Conservation (phyloP, 2,329 filamentous ascomycete species). For the Colletotrichum sp. region DNA sequence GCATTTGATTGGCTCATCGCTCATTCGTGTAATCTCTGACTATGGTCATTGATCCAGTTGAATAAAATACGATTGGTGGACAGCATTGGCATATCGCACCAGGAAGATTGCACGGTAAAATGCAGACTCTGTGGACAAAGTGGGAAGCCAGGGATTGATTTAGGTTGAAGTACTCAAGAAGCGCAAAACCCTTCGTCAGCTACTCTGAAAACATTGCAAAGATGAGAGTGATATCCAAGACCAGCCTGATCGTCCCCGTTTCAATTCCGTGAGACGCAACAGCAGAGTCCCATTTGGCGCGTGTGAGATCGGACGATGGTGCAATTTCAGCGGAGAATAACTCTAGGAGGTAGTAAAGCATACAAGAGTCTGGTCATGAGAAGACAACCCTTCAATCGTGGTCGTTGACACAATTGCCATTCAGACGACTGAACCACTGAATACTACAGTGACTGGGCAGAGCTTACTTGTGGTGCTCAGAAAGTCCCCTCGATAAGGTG, state of each 20-base stretch:
- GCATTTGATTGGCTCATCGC: neutral
- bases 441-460: neutral
- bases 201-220: neutral
- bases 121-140: neutral
- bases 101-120: neutral
- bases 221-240: neutral
- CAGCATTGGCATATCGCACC: neutral
- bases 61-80: neutral
- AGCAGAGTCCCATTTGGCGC: neutral
- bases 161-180: neutral
- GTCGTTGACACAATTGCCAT: neutral
- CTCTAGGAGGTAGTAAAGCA: neutral
- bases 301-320: neutral
- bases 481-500: neutral
- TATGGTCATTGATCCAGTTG: neutral
- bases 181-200: neutral
- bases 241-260: neutral
- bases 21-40: neutral
- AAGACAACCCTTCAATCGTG: neutral
- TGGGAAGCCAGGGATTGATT: neutral
- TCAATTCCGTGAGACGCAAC: neutral
- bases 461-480: neutral
- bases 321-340: neutral
- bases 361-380: neutral
- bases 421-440: neutral